Base-by-base conservation (phyloP, 192 early-diverging fungal genomes). In the Linnemannia elongata region DNA sequence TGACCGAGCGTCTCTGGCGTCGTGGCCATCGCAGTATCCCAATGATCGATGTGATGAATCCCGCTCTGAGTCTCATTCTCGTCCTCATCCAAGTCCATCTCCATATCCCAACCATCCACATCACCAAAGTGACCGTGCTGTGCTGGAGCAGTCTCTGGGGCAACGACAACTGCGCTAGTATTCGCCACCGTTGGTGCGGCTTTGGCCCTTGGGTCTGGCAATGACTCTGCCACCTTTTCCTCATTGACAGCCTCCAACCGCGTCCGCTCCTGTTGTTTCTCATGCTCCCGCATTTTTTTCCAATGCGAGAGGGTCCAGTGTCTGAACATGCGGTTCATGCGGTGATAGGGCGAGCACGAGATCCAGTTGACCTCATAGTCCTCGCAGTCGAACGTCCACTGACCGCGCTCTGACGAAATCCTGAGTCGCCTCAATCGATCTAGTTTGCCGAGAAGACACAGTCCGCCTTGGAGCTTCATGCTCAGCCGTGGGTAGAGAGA, bases 361-460 rank as follows among this genome's bases (percentile, higher is more conserved):
- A 57, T 57, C 55, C n/a, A 57, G n/a, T 57, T 57, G 55, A 57
- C 24, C 24, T 57, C 55, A 57, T 57, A 57, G n/a, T 57, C 55
- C 55, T 57, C 55, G 10, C 55, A 57, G n/a, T 57, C 55, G 7
- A 57, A 57, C 9, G n/a, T 57, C 55, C 55, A 27, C n/a, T 8
- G 55, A 9, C 55, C 55, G 55, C 55, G 4, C n/a, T 57, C 55
- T 9, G 24, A 27, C 55, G 55, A 57, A 10, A 57, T 57, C n/a
- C 55, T 57, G n/a, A 57, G 55, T 10, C 55, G 55, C n/a, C 55
- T n/a, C 55, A 57, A 27, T 1, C n/a, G 55, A 57, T 57, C 55
- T 7, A 57, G n/a, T 7, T 57, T 57, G 55, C n/a, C 55, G 6
- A 57, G 55, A 0, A 57, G n/a, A 57, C 55, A 57, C n/a, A 57